phyloP scores from a whole-genome alignment of 2,329 filamentous ascomycete genomes.

The Elsinoe perseae region DNA sequence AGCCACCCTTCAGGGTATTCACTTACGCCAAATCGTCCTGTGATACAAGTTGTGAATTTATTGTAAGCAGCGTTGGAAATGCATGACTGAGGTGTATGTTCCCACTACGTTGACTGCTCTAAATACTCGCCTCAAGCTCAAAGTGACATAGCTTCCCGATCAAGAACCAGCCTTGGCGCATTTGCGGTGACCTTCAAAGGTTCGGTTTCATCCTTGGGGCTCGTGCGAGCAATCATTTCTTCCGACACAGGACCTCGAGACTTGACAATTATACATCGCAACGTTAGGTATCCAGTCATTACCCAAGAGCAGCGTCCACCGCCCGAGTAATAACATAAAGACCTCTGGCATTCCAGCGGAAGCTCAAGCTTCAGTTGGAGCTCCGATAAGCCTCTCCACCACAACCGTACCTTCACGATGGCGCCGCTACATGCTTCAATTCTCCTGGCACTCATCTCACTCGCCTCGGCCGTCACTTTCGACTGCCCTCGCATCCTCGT shows the following conservation, averaged over 20 bases:
- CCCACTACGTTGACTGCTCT: too few species aligned
- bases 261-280: neutral
- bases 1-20: too few species aligned
- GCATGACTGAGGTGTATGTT: too few species aligned
- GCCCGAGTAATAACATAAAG: too few species aligned
- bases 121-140: neutral
- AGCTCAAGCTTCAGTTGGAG: neutral
- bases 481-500: conserved; percentile 56
- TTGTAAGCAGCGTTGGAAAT: too few species aligned
- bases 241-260: neutral
- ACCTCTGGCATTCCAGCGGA: neutral
- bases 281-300: neutral
- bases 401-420: neutral
- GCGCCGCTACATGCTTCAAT: conserved; percentile 16
- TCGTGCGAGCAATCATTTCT: conserved; percentile 5
- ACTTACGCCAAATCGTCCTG: too few species aligned
- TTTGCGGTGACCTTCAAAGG: neutral
- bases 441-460: conserved; percentile 26
- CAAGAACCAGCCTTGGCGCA: conserved; percentile 1
- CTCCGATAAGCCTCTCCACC: conserved; percentile 1
- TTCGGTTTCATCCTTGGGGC: conserved; percentile 2
- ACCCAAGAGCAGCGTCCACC: too few species aligned
- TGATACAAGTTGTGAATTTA: too few species aligned
- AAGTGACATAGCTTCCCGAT: neutral
- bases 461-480: conserved; percentile 43